A percentile compares a stretch with the other conserved stretches of the same genome.
Conservation (phyloP, 169 alveolate genomes). For the Pseudocohnilembus persalinus region DNA sequence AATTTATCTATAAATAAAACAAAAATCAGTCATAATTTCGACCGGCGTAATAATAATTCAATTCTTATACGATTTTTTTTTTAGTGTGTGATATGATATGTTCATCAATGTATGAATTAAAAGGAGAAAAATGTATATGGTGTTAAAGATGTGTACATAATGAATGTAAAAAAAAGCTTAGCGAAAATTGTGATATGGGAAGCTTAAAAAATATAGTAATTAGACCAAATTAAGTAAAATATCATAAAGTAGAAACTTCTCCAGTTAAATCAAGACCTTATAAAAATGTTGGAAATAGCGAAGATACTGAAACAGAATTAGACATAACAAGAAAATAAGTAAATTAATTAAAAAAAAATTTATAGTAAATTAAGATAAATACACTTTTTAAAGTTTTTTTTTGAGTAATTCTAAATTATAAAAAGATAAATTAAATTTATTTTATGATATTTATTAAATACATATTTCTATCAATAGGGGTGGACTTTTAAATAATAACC, state of each 20-base stretch:
- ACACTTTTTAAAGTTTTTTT: too few species aligned
- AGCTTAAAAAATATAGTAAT: conserved; percentile 18
- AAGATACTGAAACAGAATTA: conserved; percentile 25
- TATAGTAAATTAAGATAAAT: not conserved
- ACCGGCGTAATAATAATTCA: too few species aligned
- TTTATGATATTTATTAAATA: too few species aligned
- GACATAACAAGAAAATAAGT: not conserved
- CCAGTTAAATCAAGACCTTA: not conserved
- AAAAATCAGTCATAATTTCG: too few species aligned
- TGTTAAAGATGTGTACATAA: conserved; percentile 38
- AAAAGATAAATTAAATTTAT: too few species aligned
- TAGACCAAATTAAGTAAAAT: conserved; percentile 15
- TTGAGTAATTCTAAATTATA: too few species aligned
- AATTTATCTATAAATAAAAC: too few species aligned
- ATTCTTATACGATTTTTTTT: too few species aligned
- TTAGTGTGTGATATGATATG: conserved; percentile 20
- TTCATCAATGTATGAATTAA: conserved; percentile 12
- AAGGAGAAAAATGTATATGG: conserved; percentile 43
- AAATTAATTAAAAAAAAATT: too few species aligned
- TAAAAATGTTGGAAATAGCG: not conserved
- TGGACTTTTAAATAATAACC: conserved; percentile 1
- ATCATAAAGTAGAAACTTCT: not conserved
- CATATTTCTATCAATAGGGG: not conserved
- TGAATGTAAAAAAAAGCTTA: conserved; percentile 20
- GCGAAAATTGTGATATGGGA: conserved; percentile 34